These are phyloP conservation scores for Xylariales sp. DNA, from an alignment of 2,329 filamentous ascomycete genomes.

Conservation along the genomic window DNA sequence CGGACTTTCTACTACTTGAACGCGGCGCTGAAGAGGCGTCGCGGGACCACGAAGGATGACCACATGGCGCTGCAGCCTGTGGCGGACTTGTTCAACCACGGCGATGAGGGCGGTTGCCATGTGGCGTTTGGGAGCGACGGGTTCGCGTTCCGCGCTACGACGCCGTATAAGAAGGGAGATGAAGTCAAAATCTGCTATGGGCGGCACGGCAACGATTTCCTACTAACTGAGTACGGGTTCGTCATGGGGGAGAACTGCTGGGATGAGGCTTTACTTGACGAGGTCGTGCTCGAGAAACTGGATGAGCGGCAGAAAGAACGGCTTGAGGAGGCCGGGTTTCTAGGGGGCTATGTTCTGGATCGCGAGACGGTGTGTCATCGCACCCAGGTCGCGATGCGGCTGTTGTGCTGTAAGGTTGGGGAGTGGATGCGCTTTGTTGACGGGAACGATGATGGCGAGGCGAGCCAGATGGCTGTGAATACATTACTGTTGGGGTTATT, in stretches of 20 bases:
- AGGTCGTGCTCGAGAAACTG: constrained; percentile 57
- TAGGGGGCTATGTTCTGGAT: constrained; percentile 65
- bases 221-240: constrained; percentile 75
- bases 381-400: constrained; percentile 64
- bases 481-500: constrained; percentile 54
- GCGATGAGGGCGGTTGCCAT: constrained; percentile 61
- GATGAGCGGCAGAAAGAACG: constrained; percentile 49
- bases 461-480: constrained; percentile 56
- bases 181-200: constrained; percentile 79
- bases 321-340: constrained; percentile 61
- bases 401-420: constrained; percentile 52
- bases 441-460: constrained; percentile 58
- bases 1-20: constrained; percentile 70
- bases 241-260: constrained; percentile 60
- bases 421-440: constrained; percentile 62
- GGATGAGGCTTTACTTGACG: constrained; percentile 63
- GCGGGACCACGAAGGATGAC: constrained; percentile 58
- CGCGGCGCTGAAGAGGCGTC: constrained; percentile 56
- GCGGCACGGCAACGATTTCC: constrained; percentile 76
- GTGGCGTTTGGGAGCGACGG: constrained; percentile 62
- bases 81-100: constrained; percentile 77
- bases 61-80: constrained; percentile 78
- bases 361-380: constrained; percentile 63
- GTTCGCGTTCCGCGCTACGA: constrained; percentile 66
- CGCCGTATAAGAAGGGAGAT: constrained; percentile 64